A percentile compares a stretch with the other conserved stretches of the same genome.
phyloP scores from a whole-genome alignment of 2,329 filamentous ascomycete genomes.

The Fusarium sublunatum region DNA sequence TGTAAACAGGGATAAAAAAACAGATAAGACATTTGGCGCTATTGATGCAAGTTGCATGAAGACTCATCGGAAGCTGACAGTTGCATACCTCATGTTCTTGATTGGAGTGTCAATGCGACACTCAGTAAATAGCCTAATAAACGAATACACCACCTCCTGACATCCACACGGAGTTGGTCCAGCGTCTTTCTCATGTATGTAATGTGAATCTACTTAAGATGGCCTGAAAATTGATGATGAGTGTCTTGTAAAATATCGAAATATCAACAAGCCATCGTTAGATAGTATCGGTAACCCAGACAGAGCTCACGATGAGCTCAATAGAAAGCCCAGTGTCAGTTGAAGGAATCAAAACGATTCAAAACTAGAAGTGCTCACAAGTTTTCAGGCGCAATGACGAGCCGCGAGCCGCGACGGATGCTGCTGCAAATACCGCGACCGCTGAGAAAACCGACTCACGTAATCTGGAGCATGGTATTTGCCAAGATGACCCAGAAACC shows the following conservation, averaged over 20 bases:
- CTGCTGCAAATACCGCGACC: fast-evolving
- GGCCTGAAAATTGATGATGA: no score
- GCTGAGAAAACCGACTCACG: background rate
- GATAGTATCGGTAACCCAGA: background rate
- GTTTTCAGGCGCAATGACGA: background rate
- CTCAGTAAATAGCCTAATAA: conserved; percentile 1
- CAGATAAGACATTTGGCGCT: no score
- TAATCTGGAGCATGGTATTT: background rate
- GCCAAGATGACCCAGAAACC: background rate
- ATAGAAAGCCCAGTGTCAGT: background rate
- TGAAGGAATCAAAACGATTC: no score
- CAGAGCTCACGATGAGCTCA: no score
- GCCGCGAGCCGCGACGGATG: fast-evolving
- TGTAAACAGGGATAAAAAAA: no score
- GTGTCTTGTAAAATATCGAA: fast-evolving
- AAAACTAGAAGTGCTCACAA: background rate
- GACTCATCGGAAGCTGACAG: background rate
- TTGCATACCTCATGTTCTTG: background rate
- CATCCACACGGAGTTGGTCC: background rate
- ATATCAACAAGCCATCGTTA: no score
- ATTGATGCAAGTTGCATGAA: background rate
- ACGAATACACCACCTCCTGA: background rate
- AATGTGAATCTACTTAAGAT: background rate
- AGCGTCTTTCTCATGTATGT: background rate
- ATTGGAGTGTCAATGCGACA: background rate